These are phyloP conservation scores for Stropharia rugosoannulata DNA, from an alignment of 768 basidiomycete genomes.

Conservation along the genomic window DNA sequence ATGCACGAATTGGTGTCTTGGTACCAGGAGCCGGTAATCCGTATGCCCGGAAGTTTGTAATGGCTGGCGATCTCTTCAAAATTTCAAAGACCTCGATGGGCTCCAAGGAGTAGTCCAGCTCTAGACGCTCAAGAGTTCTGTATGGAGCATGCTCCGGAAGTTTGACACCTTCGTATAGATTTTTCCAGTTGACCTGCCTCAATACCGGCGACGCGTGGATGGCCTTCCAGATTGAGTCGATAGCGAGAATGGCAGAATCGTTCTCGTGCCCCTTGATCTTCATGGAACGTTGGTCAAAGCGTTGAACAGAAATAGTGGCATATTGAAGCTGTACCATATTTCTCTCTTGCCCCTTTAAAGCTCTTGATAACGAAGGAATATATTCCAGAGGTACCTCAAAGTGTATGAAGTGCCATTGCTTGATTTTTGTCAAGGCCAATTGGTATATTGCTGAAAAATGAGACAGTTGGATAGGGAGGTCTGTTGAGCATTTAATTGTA, in stretches of 20 bases:
- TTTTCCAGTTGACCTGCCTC: conserved; percentile 4
- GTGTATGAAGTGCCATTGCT: neutral
- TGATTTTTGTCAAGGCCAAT: neutral
- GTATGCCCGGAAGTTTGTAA: neutral
- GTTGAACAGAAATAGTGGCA: neutral
- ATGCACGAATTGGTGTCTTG: neutral
- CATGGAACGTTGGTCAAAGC: neutral
- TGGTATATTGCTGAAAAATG: neutral
- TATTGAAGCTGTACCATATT: neutral
- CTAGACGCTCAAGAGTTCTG: neutral
- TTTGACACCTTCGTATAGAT: neutral
- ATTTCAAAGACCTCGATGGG: neutral
- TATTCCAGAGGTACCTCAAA: neutral
- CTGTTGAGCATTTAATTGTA: neutral
- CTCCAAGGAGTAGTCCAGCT: neutral
- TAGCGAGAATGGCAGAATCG: neutral
- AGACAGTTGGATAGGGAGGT: neutral
- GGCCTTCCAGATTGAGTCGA: neutral
- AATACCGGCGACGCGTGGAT: neutral
- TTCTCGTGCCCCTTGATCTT: neutral
- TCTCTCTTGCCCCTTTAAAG: neutral
- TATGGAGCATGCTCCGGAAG: neutral
- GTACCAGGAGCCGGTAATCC: neutral
- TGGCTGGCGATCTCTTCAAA: neutral
- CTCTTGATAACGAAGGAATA: neutral